Conservation (phyloP, 2,329 filamentous ascomycete species). For the Arthrobotrys conoides region DNA sequence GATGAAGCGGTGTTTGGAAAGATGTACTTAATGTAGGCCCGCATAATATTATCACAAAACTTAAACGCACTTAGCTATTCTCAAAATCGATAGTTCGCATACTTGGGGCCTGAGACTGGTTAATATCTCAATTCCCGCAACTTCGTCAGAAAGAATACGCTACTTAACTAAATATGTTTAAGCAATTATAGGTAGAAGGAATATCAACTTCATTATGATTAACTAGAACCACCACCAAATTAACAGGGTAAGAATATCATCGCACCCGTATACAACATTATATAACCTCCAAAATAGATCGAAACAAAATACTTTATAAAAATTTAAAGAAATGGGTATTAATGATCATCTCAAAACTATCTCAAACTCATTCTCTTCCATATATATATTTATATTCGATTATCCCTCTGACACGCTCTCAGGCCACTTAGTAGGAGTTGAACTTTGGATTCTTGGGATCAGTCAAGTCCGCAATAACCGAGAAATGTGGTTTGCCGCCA, state of each 20-base stretch:
- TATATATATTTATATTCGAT: not conserved
- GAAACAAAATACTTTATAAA: not conserved
- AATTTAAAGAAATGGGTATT: conserved; percentile 1
- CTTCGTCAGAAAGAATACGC: no score
- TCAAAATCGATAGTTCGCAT: no score
- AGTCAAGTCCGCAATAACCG: conserved; percentile 66
- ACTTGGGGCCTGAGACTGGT: no score
- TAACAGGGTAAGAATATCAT: conserved; percentile 5
- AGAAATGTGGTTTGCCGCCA: conserved; percentile 73
- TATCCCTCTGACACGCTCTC: no score
- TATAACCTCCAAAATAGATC: not conserved
- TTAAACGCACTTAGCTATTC: no score
- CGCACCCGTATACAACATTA: conserved; percentile 8
- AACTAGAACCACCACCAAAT: not conserved
- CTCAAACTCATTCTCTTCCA: not conserved
- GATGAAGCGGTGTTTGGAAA: no score
- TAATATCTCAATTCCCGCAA: no score
- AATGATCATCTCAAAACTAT: not conserved
- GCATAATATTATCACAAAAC: no score
- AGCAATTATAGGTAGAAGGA: no score
- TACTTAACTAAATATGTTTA: no score
- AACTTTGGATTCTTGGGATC: conserved; percentile 54
- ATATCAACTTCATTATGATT: not conserved
- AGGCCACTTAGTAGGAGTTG: conserved; percentile 54
- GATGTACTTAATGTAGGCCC: no score